Evolutionary conservation across 495 filamentous ascomycete species (phyloP), one percentile per base, ranked within the genome.

Genomic region (Trichoderma gamsii): DNA sequence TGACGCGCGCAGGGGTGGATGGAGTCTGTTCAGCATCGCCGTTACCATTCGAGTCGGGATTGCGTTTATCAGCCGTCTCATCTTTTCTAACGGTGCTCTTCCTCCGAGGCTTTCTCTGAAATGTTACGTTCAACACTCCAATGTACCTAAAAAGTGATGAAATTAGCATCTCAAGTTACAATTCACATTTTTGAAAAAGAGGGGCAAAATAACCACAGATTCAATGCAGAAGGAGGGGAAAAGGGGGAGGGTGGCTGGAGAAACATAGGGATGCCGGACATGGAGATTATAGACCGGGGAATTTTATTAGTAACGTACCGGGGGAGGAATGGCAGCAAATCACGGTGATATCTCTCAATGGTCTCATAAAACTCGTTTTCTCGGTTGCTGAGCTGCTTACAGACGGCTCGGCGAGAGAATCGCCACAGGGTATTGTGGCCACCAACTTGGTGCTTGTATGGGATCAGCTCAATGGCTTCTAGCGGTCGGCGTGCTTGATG

Each of bases 321-420:
- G 56, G 95, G 95, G 67, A 99, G 79, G 78, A 98, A 99, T 27
- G 87, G 85, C 67, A 99, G 80, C 73, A 99, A 83, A 71, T 97
- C 89, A 51, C 93, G 92, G 77, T 99, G 94, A 67, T 90, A 85
- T 70, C 84, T 85, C 80, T 99, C 95, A 71, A 99, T 89, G 66
- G 88, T 95, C 77, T 99, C 95, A 76, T 99, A 99, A 73, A 99
- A 99, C 77, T 96, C 91, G 79, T 99, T 99, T 73, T 99, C 95
- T 72, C 92, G 82, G 73, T 96, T 98, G 76, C 95, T 98, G 70
- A 99, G 85, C 79, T 96, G 92, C 77, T 99, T 99, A 83, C 96
- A 98, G 21, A 99, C 94, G 66, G 95, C 95, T 70, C 92, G 87
- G 61, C 90, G 86, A 25, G 95, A 98, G 72, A 99, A 98, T 35